phyloP scores from a whole-genome alignment of 495 filamentous ascomycete species.

The Penicillium fimorum region DNA sequence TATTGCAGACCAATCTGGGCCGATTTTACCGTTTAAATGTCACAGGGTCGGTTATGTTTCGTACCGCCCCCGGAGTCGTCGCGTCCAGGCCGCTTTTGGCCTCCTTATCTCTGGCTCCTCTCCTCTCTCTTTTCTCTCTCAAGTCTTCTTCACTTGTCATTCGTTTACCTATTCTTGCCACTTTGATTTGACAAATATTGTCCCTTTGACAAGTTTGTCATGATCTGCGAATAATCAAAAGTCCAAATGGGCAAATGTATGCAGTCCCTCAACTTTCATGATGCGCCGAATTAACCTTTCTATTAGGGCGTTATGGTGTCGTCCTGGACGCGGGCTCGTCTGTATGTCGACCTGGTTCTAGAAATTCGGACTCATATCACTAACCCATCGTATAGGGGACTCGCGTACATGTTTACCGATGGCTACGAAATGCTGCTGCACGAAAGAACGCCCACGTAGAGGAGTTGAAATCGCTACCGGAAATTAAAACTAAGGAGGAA shows the following conservation, averaged over 20 bases:
- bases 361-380: not conserved
- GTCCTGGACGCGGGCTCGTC: conserved; percentile 71
- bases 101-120: conserved; percentile 20
- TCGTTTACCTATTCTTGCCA: conserved; percentile 12
- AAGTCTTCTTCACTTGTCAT: conserved; percentile 16
- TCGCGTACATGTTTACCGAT: conserved; percentile 88
- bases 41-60: conserved; percentile 23
- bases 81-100: conserved; percentile 26
- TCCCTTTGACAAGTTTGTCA: conserved; percentile 25
- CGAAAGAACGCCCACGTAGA: conserved; percentile 56
- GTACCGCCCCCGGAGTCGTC: conserved; percentile 25
- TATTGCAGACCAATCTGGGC: conserved; percentile 5
- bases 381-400: conserved; percentile 59
- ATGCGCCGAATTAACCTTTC: conserved; percentile 1
- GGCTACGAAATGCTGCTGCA: conserved; percentile 73
- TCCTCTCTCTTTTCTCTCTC: conserved; percentile 7
- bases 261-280: conserved; percentile 14
- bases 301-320: conserved; percentile 60
- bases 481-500: conserved; percentile 74
- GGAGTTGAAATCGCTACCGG: conserved; percentile 69
- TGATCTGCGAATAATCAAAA: conserved; percentile 30
- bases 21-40: not conserved
- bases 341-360: conserved; percentile 36
- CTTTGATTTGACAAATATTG: not conserved
- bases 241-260: conserved; percentile 53